Evolutionary conservation across 228 moss, liverwort and hornwort genomes (phyloP).

Genomic region (Sphagnum fallax): DNA sequence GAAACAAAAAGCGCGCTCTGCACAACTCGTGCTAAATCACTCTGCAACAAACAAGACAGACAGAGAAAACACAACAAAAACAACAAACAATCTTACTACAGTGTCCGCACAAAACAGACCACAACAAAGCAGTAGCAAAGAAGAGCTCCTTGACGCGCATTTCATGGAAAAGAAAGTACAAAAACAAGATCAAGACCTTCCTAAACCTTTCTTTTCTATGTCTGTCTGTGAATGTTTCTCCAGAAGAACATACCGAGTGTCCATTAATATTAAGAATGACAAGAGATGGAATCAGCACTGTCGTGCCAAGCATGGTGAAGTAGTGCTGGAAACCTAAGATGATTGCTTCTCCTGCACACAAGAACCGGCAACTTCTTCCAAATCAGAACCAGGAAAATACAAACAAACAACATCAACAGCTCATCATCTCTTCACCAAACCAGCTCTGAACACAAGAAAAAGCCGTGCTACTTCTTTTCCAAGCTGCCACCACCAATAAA

Average conservation of each 20-base stretch:
- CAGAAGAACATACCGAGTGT: constrained; percentile 17
- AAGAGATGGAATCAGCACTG: constrained; percentile 67
- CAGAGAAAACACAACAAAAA: neutral
- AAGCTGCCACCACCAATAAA: no score
- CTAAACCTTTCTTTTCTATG: no score
- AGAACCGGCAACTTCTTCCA: neutral
- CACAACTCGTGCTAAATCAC: constrained; percentile 17
- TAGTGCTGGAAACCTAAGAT: constrained; percentile 75
- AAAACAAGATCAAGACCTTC: neutral
- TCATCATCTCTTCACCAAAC: no score
- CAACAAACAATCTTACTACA: neutral
- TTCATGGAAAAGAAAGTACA: neutral
- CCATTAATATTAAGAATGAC: constrained; percentile 40
- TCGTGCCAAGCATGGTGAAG: constrained; percentile 65
- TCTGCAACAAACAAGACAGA: constrained; percentile 17
- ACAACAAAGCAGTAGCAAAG: neutral
- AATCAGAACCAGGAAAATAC: neutral
- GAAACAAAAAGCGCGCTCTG: constrained; percentile 21
- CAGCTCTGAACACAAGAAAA: no score
- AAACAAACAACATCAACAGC: no score
- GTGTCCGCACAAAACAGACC: neutral
- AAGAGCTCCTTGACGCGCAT: neutral
- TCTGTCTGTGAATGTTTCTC: neutral
- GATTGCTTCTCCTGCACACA: constrained; percentile 59
- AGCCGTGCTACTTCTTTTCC: no score